These are phyloP conservation scores for Globisporangium megalacanthum DNA, from an alignment of 352 stramenopile species.

Conservation along the genomic window DNA sequence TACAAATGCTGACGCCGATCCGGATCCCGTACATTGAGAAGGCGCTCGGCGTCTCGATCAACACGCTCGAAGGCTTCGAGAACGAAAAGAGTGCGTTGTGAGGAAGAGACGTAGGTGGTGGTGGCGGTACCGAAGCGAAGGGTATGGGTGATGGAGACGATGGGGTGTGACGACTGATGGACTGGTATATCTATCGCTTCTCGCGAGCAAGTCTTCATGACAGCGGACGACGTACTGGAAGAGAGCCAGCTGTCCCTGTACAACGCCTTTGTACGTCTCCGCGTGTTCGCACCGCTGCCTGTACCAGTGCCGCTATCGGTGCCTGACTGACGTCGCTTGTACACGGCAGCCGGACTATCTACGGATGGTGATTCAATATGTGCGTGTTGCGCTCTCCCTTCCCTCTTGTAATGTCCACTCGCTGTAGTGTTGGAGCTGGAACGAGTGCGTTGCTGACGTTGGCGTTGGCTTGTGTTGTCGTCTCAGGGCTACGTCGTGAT, in stretches of 20 bases:
- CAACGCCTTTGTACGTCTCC: conserved; percentile 65
- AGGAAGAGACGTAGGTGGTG: background rate
- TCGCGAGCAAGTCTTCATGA: conserved; percentile 61
- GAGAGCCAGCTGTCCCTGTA: conserved; percentile 78
- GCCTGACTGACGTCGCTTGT: background rate
- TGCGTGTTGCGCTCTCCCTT: conserved; percentile 17
- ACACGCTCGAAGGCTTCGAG: conserved; percentile 74
- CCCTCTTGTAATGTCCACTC: too few species aligned
- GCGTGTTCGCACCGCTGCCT: background rate
- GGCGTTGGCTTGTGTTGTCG: background rate
- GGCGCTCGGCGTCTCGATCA: conserved; percentile 64
- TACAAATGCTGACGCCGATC: conserved; percentile 87
- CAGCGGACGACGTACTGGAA: conserved; percentile 75
- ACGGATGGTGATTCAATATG: conserved; percentile 87
- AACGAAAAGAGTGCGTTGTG: conserved; percentile 61
- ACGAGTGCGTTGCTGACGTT: background rate
- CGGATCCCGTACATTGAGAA: conserved; percentile 85
- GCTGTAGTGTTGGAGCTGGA: too few species aligned
- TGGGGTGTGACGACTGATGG: too few species aligned
- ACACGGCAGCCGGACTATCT: conserved; percentile 64
- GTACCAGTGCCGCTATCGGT: too few species aligned
- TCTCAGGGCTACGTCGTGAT: conserved; percentile 81
- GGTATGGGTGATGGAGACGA: too few species aligned
- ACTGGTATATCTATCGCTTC: background rate
- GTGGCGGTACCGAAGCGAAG: background rate